Percentiles rank a stretch among this genome's conserved stretches.
Conservation (phyloP, 306 rosid species). For the Carpinus fangiana region DNA sequence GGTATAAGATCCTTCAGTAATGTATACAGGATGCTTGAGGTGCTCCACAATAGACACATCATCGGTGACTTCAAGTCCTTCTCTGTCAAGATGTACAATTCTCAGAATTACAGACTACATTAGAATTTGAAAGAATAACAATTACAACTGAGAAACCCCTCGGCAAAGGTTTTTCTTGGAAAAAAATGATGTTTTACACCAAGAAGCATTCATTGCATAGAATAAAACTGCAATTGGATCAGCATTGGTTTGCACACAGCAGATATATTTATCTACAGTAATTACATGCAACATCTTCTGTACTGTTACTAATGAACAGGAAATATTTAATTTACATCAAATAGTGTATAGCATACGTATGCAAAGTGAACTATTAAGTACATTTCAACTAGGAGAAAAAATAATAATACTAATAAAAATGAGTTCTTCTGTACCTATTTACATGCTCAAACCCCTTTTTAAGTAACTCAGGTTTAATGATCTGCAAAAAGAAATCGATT, state of each 20-base stretch:
- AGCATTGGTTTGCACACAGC: background rate
- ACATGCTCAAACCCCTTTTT: conserved; percentile 90
- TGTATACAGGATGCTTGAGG: conserved; percentile 78
- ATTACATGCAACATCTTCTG: background rate
- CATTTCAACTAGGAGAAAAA: background rate
- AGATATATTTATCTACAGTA: background rate
- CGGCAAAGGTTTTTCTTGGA: background rate
- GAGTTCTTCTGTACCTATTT: conserved; percentile 52
- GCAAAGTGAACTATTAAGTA: background rate
- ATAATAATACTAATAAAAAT: background rate
- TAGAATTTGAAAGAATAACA: conserved; percentile 16
- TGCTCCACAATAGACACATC: conserved; percentile 94
- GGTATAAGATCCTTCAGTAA: conserved; percentile 92
- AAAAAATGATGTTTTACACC: background rate
- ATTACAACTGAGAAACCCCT: background rate
- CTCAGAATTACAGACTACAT: conserved; percentile 12
- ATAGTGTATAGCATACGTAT: background rate
- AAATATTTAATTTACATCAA: background rate
- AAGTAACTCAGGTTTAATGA: conserved; percentile 82
- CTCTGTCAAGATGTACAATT: conserved; percentile 47
- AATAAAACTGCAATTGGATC: background rate
- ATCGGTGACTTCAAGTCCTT: conserved; percentile 91
- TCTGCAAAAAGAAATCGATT: conserved; percentile 43
- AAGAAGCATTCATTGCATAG: no score
- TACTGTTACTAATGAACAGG: background rate